Base-by-base conservation (phyloP, 1,139 yeast species). In the Saccharomyces hybrid region DNA sequence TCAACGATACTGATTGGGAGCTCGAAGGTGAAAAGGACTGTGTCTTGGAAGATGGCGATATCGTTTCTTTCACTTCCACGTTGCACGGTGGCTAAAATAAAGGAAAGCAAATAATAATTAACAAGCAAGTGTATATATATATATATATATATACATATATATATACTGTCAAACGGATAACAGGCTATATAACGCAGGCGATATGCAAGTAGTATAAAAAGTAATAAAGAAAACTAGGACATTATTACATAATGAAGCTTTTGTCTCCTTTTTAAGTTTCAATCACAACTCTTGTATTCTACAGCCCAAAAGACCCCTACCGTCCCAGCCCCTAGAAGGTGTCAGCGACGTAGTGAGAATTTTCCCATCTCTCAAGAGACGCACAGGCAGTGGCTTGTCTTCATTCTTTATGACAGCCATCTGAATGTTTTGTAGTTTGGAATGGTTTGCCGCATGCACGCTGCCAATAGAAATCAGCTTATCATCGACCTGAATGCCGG, bases 1-100 rank as follows among this genome's bases (percentile, higher is more conserved):
- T 93, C 60, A 93, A 93, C 66, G 99, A 93, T 66, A 84, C 96
- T 0, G 99, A 93, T 72, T 93, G 99, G 99, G 99, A 93, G 66
- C 73, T 93, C 31, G 96, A 90, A 68, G 98, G 91, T 11, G 90
- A 84, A 71, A 93, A 88, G 64, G 86, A 81, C 8, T 90, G 90
- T 64, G 81, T 78, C 16, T 71, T 93, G 21, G 88, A 88, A 66
- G 74, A 79, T 50, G 86, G 88, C 14, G 99, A 93, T 71, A 78
- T 82, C 29, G 78, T 93, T 48, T 82, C 95, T 3, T 91, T 93
- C 66, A 93, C 97, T 4, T 87, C 96, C 52, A 93, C 99, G 2
- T 76, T 93, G 58, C 99, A 93, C 65, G 99, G 99, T 12, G 99
- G 99, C 52, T 91, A 73, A 71, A 31, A 4, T 21, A 7, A 16